Conservation (phyloP, 208 protist species). For the Leptomonas pyrrhocoris region DNA sequence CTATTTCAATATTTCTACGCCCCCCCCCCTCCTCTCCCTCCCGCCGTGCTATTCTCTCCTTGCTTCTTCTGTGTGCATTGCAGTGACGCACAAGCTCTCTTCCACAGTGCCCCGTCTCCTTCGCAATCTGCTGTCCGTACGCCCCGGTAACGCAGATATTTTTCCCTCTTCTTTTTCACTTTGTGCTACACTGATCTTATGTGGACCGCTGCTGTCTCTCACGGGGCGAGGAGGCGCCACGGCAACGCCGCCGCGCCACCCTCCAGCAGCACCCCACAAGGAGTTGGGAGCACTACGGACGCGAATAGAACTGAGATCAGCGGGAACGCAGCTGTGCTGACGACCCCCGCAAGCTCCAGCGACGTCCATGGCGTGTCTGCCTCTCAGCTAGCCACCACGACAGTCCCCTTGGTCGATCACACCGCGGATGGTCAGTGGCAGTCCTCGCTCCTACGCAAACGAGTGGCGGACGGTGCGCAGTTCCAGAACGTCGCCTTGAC, state of each 20-base stretch:
- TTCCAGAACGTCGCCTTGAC: constrained; percentile 75
- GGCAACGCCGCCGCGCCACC: background rate
- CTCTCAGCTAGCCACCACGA: background rate
- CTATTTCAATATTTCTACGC: no score
- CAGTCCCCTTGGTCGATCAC: background rate
- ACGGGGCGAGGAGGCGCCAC: background rate
- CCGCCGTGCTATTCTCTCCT: no score
- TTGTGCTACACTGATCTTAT: background rate
- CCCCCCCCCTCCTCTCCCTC: no score
- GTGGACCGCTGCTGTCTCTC: constrained; percentile 1
- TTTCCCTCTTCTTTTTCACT: no score
- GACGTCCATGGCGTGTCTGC: no score
- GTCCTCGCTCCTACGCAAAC: constrained; percentile 47
- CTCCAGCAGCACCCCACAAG: no score
- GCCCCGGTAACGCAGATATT: no score
- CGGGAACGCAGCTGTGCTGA: background rate
- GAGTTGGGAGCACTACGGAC: background rate
- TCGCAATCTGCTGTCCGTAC: no score
- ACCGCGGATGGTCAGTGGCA: constrained; percentile 19
- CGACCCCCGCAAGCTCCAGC: background rate
- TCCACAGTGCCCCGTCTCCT: no score
- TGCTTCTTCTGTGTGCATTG: no score
- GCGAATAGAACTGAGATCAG: background rate
- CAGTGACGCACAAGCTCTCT: no score
- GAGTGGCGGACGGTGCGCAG: constrained; percentile 33